Base-by-base conservation (phyloP, 768 basidiomycete genomes). In the Serendipita sp. region DNA sequence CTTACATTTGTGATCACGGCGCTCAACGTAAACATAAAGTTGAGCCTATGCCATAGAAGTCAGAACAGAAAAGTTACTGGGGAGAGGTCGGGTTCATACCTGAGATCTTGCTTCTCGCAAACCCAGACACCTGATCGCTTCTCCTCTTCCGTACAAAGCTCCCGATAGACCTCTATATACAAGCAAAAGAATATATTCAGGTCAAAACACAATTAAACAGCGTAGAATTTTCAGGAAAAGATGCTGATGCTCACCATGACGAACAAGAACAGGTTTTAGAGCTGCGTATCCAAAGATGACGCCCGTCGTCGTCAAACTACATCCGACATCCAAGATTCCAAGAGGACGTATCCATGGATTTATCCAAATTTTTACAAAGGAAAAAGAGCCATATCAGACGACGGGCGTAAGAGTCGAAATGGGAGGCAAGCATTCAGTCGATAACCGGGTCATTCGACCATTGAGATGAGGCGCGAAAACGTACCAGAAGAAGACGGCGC, bases 261-360 rank as follows among this genome's bases (percentile, higher is more conserved):
- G 67, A 15, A 74, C 64, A 10, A 75, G 69, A 28, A 75, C 71
- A 7, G 75, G 73, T 64, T 75, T 75, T 63, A 75, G 70, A 10
- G 74, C 75, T 45, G 70, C 70, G 51, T 62, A 69, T 64, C 74
- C 74, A 66, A 75, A 75, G 46, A 74, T 70, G 7, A 75, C 70
- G 2, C 74, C 74, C 35, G 72, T 60, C 16, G 56, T 35, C 35
- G 56, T 60, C 28, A 60, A 38, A 35, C 56, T 60, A 32, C 48
- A 46, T 46, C 18, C 11, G 18, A 46, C 45, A 46, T 24, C 24
- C 24, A 41, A 41, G 13, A 41, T 41, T 41, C 38, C 7, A 5
- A 13, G 5, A 41, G 38, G 13, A 41, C 13, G 7, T n/a, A 51
- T 18, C 7, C 48, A 51, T 51, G 30, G 13, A 8, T 51, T 51